A percentile compares a stretch with the other conserved stretches of the same genome.
These are phyloP conservation scores for Fusarium succisae DNA, from an alignment of 2,329 filamentous ascomycete species.

Conservation along the genomic window DNA sequence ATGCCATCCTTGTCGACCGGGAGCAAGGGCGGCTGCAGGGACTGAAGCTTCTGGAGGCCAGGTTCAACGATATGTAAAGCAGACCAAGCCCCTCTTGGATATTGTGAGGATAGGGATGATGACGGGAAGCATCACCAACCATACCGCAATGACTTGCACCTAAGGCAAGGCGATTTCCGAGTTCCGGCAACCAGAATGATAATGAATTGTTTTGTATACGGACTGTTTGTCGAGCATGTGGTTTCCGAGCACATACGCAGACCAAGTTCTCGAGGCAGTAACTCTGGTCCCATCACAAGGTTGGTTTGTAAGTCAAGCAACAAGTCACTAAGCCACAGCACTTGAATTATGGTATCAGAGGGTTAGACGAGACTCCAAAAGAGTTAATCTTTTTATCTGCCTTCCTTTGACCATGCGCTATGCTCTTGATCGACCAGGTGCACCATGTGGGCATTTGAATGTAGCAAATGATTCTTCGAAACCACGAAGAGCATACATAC, in stretches of 20 bases:
- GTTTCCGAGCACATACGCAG: neutral
- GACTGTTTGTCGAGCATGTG: slow-evolving; percentile 8
- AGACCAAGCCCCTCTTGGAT: slow-evolving; percentile 40
- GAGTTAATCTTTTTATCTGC: neutral
- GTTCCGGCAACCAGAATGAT: slow-evolving; percentile 9
- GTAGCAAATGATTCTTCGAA: slow-evolving; percentile 1
- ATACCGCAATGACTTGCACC: slow-evolving; percentile 24
- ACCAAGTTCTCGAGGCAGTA: neutral
- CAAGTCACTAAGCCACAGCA: slow-evolving; percentile 1
- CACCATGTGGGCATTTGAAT: slow-evolving; percentile 10
- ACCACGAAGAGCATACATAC: slow-evolving; percentile 1
- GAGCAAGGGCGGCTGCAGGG: slow-evolving; percentile 44
- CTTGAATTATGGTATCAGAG: neutral
- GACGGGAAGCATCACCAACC: slow-evolving; percentile 33
- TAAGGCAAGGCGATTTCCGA: slow-evolving; percentile 4
- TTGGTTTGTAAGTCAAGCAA: neutral
- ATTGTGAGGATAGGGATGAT: slow-evolving; percentile 37
- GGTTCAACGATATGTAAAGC: slow-evolving; percentile 29
- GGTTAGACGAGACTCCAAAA: neutral
- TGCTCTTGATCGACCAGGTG: neutral
- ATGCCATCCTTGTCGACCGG: slow-evolving; percentile 39
- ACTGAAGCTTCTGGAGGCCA: slow-evolving; percentile 38
- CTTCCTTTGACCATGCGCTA: neutral
- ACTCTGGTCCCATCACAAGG: slow-evolving; percentile 19
- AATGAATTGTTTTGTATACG: slow-evolving; percentile 20